phyloP scores from a whole-genome alignment of 257 asterid species.

The Prunella vulgaris region DNA sequence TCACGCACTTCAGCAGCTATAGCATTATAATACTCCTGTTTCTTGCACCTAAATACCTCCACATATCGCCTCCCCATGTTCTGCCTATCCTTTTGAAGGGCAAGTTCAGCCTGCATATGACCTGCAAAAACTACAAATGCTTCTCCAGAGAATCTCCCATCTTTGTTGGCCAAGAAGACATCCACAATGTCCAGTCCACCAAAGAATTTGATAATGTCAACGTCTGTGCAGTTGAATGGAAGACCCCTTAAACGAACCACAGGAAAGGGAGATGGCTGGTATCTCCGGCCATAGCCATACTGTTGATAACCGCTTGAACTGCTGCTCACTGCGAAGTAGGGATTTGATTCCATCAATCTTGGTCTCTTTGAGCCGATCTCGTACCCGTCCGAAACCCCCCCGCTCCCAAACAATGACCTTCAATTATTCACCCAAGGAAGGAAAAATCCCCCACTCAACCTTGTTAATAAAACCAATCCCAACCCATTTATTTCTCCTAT shows the following conservation, averaged over 20 bases:
- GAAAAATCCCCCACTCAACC: constrained; percentile 85
- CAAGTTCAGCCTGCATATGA: constrained; percentile 78
- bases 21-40: constrained; percentile 89
- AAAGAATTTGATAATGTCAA: constrained; percentile 76
- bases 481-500: constrained; percentile 60
- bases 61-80: constrained; percentile 97
- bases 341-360: constrained; percentile 99
- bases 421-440: constrained; percentile 76
- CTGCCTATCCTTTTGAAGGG: constrained; percentile 78
- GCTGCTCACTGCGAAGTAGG: constrained; percentile 98
- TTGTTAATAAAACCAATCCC: constrained; percentile 97
- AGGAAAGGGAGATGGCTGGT: constrained; percentile 56
- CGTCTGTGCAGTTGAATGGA: constrained; percentile 79
- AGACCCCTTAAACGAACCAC: constrained; percentile 92
- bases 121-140: constrained; percentile 83
- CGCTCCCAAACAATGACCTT: constrained; percentile 99
- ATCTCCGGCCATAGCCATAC: constrained; percentile 43
- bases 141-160: constrained; percentile 84
- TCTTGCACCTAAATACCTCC: constrained; percentile 88
- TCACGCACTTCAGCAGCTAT: constrained; percentile 78
- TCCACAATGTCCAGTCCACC: constrained; percentile 88
- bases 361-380: constrained; percentile 99
- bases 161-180: constrained; percentile 72
- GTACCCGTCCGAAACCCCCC: constrained; percentile 99
- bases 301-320: constrained; percentile 53